These are phyloP conservation scores for Sungouiella blattae DNA, from an alignment of 805 yeast genomes.

Conservation along the genomic window DNA sequence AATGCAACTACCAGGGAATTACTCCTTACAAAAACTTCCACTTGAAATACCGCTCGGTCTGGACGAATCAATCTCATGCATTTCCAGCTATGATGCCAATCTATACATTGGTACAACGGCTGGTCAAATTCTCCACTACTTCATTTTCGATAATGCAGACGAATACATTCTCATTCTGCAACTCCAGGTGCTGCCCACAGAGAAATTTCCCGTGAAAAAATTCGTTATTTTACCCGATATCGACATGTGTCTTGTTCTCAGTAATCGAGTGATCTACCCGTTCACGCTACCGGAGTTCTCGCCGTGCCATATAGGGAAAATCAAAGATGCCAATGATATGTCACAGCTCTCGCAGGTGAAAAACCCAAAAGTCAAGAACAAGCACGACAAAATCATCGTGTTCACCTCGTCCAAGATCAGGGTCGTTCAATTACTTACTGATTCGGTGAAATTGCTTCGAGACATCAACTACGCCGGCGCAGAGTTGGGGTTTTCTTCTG, in stretches of 20 bases:
- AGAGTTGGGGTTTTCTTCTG: conserved; percentile 23
- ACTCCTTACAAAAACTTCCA: conserved; percentile 5
- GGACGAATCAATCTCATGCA: conserved; percentile 13
- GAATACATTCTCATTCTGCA: conserved; percentile 29
- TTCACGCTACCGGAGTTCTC: conserved; percentile 37
- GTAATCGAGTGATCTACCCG: conserved; percentile 23
- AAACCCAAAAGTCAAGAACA: conserved; percentile 6
- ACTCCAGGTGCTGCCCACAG: conserved; percentile 12
- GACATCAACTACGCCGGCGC: conserved; percentile 32
- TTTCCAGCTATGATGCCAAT: conserved; percentile 26
- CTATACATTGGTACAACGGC: conserved; percentile 35
- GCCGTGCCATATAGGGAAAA: conserved; percentile 34
- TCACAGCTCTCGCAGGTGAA: conserved; percentile 20
- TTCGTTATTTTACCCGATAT: conserved; percentile 24
- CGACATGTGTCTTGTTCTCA: conserved; percentile 23
- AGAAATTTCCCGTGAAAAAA: conserved; percentile 16
- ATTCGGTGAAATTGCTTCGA: conserved; percentile 27
- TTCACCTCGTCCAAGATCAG: conserved; percentile 28
- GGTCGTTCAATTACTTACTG: conserved; percentile 25
- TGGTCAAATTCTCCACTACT: conserved; percentile 37
- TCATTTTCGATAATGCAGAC: conserved; percentile 37
- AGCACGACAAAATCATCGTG: conserved; percentile 27
- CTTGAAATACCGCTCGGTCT: conserved; percentile 7
- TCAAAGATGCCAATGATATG: conserved; percentile 33
- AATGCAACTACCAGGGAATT: not conserved